Percentiles rank a stretch among this genome's conserved stretches.
These are phyloP conservation scores for Emiliania huxleyi DNA, from an alignment of 78 protist species.

Conservation along the genomic window DNA sequence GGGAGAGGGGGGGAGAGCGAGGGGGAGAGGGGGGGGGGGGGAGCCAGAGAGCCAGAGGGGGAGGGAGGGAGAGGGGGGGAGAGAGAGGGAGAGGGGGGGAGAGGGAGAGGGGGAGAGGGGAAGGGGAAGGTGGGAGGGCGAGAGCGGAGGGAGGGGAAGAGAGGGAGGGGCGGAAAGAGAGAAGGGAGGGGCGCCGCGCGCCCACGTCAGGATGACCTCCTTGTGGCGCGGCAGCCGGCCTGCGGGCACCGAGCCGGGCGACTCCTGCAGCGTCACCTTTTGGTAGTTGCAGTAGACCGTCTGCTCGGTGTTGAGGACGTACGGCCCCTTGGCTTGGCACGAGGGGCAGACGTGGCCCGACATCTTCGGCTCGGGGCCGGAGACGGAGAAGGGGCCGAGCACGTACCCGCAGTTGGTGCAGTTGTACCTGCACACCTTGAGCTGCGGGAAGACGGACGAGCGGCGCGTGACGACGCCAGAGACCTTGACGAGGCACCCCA, in stretches of 20 bases:
- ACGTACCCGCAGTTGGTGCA: slow-evolving; percentile 82
- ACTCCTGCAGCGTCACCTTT: slow-evolving; percentile 91
- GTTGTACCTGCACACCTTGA: slow-evolving; percentile 74
- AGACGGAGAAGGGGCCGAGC: slow-evolving; percentile 72
- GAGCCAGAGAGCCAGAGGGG: no score
- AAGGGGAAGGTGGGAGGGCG: no score
- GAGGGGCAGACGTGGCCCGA: slow-evolving; percentile 54
- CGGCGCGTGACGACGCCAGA: slow-evolving; percentile 97
- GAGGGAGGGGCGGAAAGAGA: neutral
- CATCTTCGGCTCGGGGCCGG: neutral
- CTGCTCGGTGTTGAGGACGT: slow-evolving; percentile 68
- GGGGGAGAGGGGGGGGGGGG: no score
- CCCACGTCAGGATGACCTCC: slow-evolving; percentile 67
- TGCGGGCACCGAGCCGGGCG: slow-evolving; percentile 97
- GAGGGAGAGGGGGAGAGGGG: no score
- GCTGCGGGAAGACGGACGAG: slow-evolving; percentile 92
- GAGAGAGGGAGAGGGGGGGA: neutral
- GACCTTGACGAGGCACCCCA: slow-evolving; percentile 82
- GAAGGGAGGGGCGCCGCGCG: no score
- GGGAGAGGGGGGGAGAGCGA: no score
- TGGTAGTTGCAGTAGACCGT: slow-evolving; percentile 97
- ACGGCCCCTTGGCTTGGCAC: slow-evolving; percentile 86
- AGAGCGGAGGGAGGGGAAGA: neutral
- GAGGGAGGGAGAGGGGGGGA: no score
- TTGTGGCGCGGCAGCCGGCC: slow-evolving; percentile 98